Base-by-base conservation (phyloP, 2,329 filamentous ascomycete species). In the Phyllosticta ampelicida region DNA sequence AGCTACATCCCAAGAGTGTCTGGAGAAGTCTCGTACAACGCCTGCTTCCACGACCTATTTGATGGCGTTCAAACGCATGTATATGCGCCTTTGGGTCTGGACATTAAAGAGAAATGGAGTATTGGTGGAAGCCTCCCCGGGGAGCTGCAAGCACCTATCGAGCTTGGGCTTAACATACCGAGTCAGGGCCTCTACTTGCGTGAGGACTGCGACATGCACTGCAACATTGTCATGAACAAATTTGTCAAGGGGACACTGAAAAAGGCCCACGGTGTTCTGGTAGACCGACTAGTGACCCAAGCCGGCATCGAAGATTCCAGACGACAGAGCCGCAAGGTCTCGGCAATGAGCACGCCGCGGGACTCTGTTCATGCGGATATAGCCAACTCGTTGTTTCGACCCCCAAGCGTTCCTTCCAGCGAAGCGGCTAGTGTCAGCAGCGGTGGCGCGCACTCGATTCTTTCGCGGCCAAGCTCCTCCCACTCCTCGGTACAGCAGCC, bases 201-300 rank as follows among this genome's bases (percentile, higher is more conserved):
- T n/a, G 90, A 95, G 75, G 90, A 95, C 63, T 85, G 94, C 53
- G 86, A 90, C 62, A 84, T 95, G 77, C 81, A 81, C 59, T 95
- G 89, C 74, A 92, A 90, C 66, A 75, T 90, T 60, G 75, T 94
- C 62, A 81, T 94, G 75, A 79, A 84, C 0, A 74, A 75, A 8
- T 95, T 95, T 66, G 87, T 95, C 60, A 91, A 88, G 77, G 87
- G 84, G 73, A 94, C 88, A 13, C 78, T 95, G 51, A 87, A 87
- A 65, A 88, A 87, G 66, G 82, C 87, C 0, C 89, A 95, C 66
- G 79, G 77, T 9, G 76, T 80, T 2, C 78, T 95, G 3, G 86
- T 92, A 2, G 83, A 86, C 48, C 68, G 71, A 26, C 61, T 73
- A 9, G 67, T 73, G 9, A 9, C 21, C 49, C 21, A 58, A 36